Evolutionary conservation across 805 yeast genomes (phyloP), one percentile per base, ranked within the genome.

Genomic region (Wickerhamiella sergipiensis): DNA sequence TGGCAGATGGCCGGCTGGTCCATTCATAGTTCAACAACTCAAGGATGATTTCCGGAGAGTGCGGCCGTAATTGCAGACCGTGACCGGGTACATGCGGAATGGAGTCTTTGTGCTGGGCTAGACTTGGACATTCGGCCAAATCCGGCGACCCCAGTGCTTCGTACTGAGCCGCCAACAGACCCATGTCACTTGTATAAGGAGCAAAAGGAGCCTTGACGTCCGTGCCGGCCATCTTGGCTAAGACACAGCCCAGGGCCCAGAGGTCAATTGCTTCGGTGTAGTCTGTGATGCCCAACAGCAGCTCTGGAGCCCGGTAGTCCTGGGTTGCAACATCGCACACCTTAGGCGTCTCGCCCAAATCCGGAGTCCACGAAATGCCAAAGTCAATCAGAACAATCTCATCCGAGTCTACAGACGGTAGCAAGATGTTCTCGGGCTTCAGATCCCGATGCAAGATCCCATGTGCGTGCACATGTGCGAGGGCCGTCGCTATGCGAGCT

Each of bases 351-450:
- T 47, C 57, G 43, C 58, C 56, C 6, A 39, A 12, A 1, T 38
- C 50, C 9, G 64, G 59, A 6, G 64, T 61, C 48, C 75, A 74
- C 39, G 85, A 80, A 2, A 79, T 74, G 6, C 94, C 92, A 64
- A 82, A 81, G 59, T 86, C 94, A 15, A 79, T 76, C 1, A 82
- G 55, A 7, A 66, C 58, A 7, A 64, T 57, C 53, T 47, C 63
- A 33, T 56, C 61, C 18, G 57, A 48, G 21, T 60, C 72, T 18
- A 68, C 61, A 22, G 69, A 70, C 52, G 26, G 68, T 53, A 82
- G 79, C 61, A 86, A 64, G 50, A 85, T 77, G 61, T 85, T 85
- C 47, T 81, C 86, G 0, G 92, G 88, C 64, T 92, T 92, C 57
- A 67, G 8, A 67, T 57, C 56, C 65, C 71, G 74, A 36, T 58